Conservation (phyloP, 2,329 filamentous ascomycete genomes). For the Monilinia polystroma region DNA sequence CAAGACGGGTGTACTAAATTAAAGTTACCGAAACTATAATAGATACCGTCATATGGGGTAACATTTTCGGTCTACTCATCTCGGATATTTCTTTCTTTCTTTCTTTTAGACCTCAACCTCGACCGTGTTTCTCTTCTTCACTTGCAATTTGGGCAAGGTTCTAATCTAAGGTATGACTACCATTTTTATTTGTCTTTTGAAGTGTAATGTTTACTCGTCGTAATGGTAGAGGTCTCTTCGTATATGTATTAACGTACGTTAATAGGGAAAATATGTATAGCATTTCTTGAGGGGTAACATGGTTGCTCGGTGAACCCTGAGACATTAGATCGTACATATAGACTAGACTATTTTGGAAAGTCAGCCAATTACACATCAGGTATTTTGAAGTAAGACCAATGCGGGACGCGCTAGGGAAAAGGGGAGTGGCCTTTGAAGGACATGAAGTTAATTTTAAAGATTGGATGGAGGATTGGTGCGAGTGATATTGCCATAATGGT, state of each 20-base stretch:
- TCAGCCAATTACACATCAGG: not conserved
- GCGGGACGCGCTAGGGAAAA: not conserved
- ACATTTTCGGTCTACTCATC: not conserved
- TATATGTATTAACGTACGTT: slow-evolving; percentile 1
- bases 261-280: slow-evolving; percentile 1
- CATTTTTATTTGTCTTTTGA: not conserved
- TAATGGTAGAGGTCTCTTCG: not conserved
- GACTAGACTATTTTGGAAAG: not conserved
- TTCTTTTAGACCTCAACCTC: not conserved
- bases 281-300: not conserved
- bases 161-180: not conserved
- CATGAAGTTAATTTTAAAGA: not conserved
- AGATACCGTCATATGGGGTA: not conserved
- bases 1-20: not conserved
- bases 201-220: not conserved
- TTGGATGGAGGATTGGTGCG: slow-evolving; percentile 3
- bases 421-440: not conserved
- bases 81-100: not conserved
- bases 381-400: not conserved
- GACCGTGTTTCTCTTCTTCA: not conserved
- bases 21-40: slow-evolving; percentile 12
- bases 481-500: not conserved
- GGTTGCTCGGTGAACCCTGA: slow-evolving; percentile 16
- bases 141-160: not conserved
- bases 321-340: not conserved